A percentile compares a stretch with the other conserved stretches of the same genome.
Evolutionary conservation across 176 grass and related monocot genomes (phyloP).

Genomic region (Phoenix roebelenii): DNA sequence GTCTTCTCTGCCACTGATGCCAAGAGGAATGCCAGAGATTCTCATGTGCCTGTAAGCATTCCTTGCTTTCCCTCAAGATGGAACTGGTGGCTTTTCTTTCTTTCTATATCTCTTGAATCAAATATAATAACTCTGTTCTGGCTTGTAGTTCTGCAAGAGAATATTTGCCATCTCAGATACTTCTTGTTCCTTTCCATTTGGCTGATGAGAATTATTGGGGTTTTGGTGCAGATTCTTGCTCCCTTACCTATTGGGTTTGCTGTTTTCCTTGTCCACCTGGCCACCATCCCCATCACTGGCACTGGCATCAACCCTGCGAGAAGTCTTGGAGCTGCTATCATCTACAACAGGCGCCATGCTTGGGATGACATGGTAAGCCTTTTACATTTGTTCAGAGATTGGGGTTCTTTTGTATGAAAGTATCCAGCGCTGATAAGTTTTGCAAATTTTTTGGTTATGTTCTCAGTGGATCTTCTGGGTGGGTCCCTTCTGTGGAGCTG

Average conservation of each 20-base stretch:
- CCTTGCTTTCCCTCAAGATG: background rate
- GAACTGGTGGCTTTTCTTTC: too few species aligned
- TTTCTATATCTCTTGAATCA: too few species aligned
- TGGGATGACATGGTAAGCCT: constrained; percentile 76
- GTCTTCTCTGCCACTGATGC: constrained; percentile 92
- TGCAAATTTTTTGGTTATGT: constrained; percentile 1
- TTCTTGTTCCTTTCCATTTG: background rate
- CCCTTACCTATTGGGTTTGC: constrained; percentile 90
- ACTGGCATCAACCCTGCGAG: constrained; percentile 96
- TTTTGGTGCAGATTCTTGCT: constrained; percentile 61
- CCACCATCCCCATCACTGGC: constrained; percentile 94
- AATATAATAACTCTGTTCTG: too few species aligned
- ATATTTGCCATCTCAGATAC: too few species aligned
- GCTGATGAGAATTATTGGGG: background rate
- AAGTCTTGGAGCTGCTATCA: constrained; percentile 76
- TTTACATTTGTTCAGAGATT: too few species aligned
- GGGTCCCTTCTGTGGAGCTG: constrained; percentile 83
- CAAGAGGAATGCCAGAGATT: constrained; percentile 90
- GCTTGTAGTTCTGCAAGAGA: too few species aligned
- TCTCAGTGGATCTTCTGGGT: constrained; percentile 96
- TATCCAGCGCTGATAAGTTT: background rate
- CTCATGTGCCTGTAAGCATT: constrained; percentile 70
- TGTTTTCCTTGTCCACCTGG: constrained; percentile 92
- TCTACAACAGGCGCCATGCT: constrained; percentile 72
- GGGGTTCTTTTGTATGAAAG: too few species aligned